These are phyloP conservation scores for Daldinia sp. DNA, from an alignment of 2,329 filamentous ascomycete species.

Conservation along the genomic window DNA sequence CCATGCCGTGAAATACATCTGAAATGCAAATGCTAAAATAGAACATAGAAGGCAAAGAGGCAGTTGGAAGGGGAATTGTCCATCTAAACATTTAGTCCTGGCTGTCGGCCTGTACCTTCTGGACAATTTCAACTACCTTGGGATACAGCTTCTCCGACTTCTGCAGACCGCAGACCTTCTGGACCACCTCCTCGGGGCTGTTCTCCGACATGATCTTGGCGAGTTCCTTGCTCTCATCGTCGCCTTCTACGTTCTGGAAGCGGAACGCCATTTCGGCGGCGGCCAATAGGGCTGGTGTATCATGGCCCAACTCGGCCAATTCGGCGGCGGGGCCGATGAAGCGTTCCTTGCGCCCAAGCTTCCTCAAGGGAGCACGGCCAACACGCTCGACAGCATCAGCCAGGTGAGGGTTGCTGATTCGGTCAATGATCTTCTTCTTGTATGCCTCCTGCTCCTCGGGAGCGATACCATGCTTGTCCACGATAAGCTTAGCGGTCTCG, in stretches of 20 bases:
- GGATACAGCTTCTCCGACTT: constrained; percentile 78
- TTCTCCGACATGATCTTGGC: constrained; percentile 84
- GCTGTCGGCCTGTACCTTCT: constrained; percentile 79
- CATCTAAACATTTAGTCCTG: constrained; percentile 51
- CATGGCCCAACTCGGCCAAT: constrained; percentile 81
- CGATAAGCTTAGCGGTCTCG: constrained; percentile 88
- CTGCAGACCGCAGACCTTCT: constrained; percentile 83
- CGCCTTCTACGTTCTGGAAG: constrained; percentile 93
- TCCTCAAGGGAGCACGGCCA: constrained; percentile 91
- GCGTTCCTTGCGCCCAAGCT: constrained; percentile 93
- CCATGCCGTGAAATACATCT: constrained; percentile 41
- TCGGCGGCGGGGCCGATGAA: constrained; percentile 93
- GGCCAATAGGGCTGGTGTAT: constrained; percentile 76
- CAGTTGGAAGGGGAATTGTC: not conserved
- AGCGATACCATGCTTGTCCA: constrained; percentile 83
- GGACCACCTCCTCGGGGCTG: constrained; percentile 76
- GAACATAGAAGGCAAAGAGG: constrained; percentile 23
- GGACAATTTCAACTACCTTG: constrained; percentile 78
- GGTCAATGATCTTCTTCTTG: constrained; percentile 88
- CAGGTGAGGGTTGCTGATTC: constrained; percentile 92
- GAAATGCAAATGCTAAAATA: constrained; percentile 36
- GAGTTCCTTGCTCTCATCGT: constrained; percentile 87
- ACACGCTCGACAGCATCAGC: constrained; percentile 96
- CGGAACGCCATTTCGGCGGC: constrained; percentile 91
- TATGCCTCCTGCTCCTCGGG: constrained; percentile 82